Evolutionary conservation across 2,329 filamentous ascomycete species (phyloP), one percentile per base, ranked within the genome.

Genomic region (Tolypocladium guangdongense): DNA sequence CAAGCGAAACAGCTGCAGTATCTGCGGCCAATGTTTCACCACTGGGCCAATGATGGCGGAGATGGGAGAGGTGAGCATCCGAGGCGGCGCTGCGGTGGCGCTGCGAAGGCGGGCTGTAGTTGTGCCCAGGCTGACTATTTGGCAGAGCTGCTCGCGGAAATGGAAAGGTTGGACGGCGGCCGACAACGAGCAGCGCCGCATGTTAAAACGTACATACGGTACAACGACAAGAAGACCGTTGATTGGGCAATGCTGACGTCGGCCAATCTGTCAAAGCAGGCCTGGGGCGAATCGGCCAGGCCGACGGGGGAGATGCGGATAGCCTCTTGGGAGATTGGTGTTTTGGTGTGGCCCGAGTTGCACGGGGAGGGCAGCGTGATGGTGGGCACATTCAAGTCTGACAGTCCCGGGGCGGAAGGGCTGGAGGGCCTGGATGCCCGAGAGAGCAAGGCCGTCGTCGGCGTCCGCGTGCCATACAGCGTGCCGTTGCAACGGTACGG

Each of bases 211-310:
- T 96, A 93, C 62, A 83, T 91, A 46, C 81, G 87, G 5, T 90
- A 78, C 59, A 69, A 72, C 52, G 59, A 66, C n/a, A 63, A 71
- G 20, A 65, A 62, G 2, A 68, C 70, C 0, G 83, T 95, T 39
- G 87, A 93, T 63, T 96, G 90, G 91, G 89, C 88, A 2, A 75
- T 96, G 58, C 66, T 95, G 2, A 95, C 89, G 0, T 93, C 88
- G n/a, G 90, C 90, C n/a, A 96, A 95, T 60, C 67, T 96, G 2
- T 93, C 88, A 2, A 92, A 85, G 56, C 90, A 95, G 68, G 90
- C 90, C 0, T 96, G 90, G 91, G 90, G 90, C 1, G 83, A 86
- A 38, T 74, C 78, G 3, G 67, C 66, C 1, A 81, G 78, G 56
- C 66, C 73, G 3, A 72, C 75, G 0, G 81, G 80, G 1, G 79